phyloP scores from a whole-genome alignment of 148 eudicot genomes.

The Cornus controversa region DNA sequence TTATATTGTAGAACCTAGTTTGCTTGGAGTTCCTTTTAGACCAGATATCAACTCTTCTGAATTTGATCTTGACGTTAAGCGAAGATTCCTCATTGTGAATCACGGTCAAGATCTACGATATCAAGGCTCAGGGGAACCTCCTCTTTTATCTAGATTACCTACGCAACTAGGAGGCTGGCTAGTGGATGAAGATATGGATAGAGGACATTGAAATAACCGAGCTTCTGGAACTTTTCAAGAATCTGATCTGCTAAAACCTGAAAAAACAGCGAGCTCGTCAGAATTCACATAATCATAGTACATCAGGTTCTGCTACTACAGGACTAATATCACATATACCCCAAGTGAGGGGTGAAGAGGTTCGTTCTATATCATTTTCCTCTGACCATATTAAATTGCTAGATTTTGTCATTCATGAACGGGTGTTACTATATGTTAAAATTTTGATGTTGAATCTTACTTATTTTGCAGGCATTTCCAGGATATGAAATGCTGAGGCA shows the following conservation, averaged over 20 bases:
- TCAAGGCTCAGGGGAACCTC: constrained; percentile 54
- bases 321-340: constrained; percentile 36
- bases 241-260: constrained; percentile 40
- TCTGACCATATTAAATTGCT: background rate
- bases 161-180: constrained; percentile 54
- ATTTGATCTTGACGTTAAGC: constrained; percentile 33
- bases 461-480: constrained; percentile 41
- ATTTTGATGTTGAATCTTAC: constrained; percentile 4
- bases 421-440: background rate
- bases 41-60: constrained; percentile 48
- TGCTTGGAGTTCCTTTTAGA: constrained; percentile 73
- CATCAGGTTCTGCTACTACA: constrained; percentile 25
- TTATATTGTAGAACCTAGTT: constrained; percentile 63
- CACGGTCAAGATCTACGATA: constrained; percentile 36
- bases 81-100: constrained; percentile 31
- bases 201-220: constrained; percentile 32
- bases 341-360: constrained; percentile 61
- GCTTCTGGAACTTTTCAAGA: constrained; percentile 38
- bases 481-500: constrained; percentile 41
- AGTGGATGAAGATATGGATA: constrained; percentile 53
- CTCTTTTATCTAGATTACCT: constrained; percentile 58
- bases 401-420: background rate
- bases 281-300: constrained; percentile 31
- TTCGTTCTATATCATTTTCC: constrained; percentile 18
- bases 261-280: constrained; percentile 42